Base-by-base conservation (phyloP, 129 eudicot species). In the Chrysanthemum seticuspe region DNA sequence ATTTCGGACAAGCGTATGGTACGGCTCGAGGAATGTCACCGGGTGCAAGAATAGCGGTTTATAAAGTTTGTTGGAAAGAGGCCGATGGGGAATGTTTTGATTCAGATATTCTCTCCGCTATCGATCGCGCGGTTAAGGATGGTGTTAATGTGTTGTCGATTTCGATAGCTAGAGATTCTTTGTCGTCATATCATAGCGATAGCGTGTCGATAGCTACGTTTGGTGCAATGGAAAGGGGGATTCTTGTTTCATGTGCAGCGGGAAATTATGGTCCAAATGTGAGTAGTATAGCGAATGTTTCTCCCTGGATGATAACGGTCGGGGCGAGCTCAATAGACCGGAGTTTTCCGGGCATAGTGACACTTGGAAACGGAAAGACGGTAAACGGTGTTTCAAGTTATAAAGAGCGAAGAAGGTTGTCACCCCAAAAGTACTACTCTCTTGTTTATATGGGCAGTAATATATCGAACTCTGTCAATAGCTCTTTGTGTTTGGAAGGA, bases 181-280 rank as follows among this genome's bases (percentile, higher is more conserved):
- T 87, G 9, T 81, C 91, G 9, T 81, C 91, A 6, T 89, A 89
- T 64, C 60, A 64, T 31, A 82, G 78, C 0, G 96, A 89, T 36
- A 84, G 82, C 51, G 15, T 86, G 67, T 86, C 91, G 3, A 77
- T 89, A 10, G 96, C 87, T 2, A 64, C 96, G 0, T 89, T 89
- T 50, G 91, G 89, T 31, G 96, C 96, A 2, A 89, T 89, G 96
- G 91, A 89, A 67, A 83, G 21, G 68, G 96, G 96, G 5, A 81
- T 89, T 45, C 84, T 89, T 27, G 88, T 89, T 23, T 89, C 96
- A 3, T 86, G 91, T 75, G 87, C 96, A 5, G 96, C 96, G 0
- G 96, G 96, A 2, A 89, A 89, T 56, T 85, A 77, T 0, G 96
- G 96, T 23, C 89, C 89, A 6, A 85, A 86, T 58, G 85, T 86